Conservation (phyloP, 208 protist genomes). For the Acanthamoeba sp. region DNA sequence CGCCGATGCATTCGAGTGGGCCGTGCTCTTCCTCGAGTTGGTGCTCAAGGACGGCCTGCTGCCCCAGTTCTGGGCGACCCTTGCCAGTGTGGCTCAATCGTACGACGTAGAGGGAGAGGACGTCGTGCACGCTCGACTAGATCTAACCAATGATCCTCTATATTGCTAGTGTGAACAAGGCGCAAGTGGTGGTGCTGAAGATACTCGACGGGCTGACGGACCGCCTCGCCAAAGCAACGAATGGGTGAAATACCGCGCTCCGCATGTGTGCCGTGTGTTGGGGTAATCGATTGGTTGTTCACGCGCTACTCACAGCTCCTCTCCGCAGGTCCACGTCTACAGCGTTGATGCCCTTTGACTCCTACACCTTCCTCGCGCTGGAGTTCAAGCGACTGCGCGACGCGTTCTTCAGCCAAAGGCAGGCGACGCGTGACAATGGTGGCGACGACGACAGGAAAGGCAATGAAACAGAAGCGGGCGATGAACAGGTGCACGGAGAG, state of each 20-base stretch:
- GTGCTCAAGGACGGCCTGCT: conserved; percentile 35
- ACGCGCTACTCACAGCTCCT: too few species aligned
- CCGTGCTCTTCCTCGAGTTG: conserved; percentile 19
- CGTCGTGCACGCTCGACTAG: too few species aligned
- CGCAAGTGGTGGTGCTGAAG: conserved; percentile 10
- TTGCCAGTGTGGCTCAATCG: background rate
- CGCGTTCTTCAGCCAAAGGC: background rate
- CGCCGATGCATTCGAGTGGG: conserved; percentile 24
- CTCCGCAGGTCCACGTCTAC: background rate
- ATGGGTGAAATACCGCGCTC: too few species aligned
- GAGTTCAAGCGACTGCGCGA: conserved; percentile 45
- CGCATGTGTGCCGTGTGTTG: too few species aligned
- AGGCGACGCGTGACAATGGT: background rate
- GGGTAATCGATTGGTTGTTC: too few species aligned
- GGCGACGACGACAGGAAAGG: background rate
- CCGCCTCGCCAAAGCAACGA: conserved; percentile 3
- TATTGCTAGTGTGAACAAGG: conserved; percentile 12
- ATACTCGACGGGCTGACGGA: conserved; percentile 29
- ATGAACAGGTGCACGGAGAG: background rate
- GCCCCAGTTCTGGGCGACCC: background rate
- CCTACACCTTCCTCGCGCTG: conserved; percentile 21
- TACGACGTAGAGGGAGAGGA: background rate
- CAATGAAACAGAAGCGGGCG: too few species aligned
- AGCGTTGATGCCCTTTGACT: background rate
- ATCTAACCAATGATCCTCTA: too few species aligned